A percentile compares a stretch with the other conserved stretches of the same genome.
These are phyloP conservation scores for Erysiphe neolycopersici DNA, from an alignment of 2,329 filamentous ascomycete species.

Conservation along the genomic window DNA sequence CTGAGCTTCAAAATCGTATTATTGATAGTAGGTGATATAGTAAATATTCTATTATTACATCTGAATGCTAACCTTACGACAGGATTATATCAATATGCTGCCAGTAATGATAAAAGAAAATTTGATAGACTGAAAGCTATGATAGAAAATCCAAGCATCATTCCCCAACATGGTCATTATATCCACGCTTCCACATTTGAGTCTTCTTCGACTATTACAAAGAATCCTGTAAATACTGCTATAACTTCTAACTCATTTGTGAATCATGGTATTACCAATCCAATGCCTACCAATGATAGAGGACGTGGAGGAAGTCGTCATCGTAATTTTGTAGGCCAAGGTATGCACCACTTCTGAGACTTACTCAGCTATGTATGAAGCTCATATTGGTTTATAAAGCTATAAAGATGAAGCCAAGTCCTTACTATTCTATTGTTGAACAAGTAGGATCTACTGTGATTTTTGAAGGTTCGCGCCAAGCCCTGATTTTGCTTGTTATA, in stretches of 20 bases:
- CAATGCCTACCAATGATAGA: not conserved
- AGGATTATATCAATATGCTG: not conserved
- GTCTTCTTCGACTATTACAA: not conserved
- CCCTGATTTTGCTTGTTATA: not conserved
- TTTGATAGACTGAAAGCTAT: slow-evolving; percentile 10
- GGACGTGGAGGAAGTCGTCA: not conserved
- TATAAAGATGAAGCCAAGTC: slow-evolving; percentile 44
- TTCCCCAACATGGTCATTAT: not conserved
- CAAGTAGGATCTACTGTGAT: slow-evolving; percentile 36
- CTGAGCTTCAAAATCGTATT: slow-evolving; percentile 52
- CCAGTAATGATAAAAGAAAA: slow-evolving; percentile 4
- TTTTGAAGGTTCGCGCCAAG: slow-evolving; percentile 40
- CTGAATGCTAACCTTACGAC: not conserved
- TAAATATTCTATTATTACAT: not conserved
- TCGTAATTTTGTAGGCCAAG: not conserved
- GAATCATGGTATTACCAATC: not conserved
- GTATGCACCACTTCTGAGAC: not conserved
- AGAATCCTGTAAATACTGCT: not conserved
- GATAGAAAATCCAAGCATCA: slow-evolving; percentile 7
- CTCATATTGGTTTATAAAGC: slow-evolving; percentile 3
- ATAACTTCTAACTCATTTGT: not conserved
- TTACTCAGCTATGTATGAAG: not conserved
- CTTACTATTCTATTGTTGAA: slow-evolving; percentile 52
- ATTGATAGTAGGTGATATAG: slow-evolving; percentile 36
- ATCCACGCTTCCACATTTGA: not conserved